Conservation (phyloP, 371 early-diverging fungal species). For the Mucor piriformis region DNA sequence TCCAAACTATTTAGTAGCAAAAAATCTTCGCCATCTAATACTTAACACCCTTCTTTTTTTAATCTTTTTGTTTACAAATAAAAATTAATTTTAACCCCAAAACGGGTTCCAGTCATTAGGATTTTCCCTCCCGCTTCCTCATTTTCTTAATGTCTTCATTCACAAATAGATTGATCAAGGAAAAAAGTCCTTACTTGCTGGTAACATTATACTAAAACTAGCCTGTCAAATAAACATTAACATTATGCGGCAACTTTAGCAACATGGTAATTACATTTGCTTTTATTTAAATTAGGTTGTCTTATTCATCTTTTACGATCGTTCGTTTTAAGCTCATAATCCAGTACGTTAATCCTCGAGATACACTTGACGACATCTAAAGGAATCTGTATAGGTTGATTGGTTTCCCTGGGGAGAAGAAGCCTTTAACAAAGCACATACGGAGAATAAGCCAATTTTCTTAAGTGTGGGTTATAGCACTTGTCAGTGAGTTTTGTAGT, state of each 20-base stretch:
- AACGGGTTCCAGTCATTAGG: background rate
- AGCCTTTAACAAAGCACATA: slow-evolving; percentile 58
- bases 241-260: slow-evolving; percentile 20
- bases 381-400: slow-evolving; percentile 46
- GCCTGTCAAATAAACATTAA: background rate
- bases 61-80: background rate
- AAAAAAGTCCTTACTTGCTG: slow-evolving; percentile 67
- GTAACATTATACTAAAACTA: slow-evolving; percentile 22
- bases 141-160: slow-evolving; percentile 9
- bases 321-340: slow-evolving; percentile 41
- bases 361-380: background rate
- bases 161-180: slow-evolving; percentile 58
- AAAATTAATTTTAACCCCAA: background rate
- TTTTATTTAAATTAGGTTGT: background rate
- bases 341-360: slow-evolving; percentile 28
- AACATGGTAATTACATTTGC: slow-evolving; percentile 43
- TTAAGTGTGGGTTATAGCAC: slow-evolving; percentile 72
- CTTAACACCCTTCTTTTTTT: slow-evolving; percentile 1
- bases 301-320: background rate
- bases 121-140: background rate
- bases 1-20: slow-evolving; percentile 43
- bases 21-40: slow-evolving; percentile 17
- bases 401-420: slow-evolving; percentile 79
- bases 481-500: slow-evolving; percentile 55
- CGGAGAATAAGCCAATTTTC: slow-evolving; percentile 65